Evolutionary conservation across 2,329 filamentous ascomycete genomes (phyloP).

Genomic region (Sarocladium oryzae): DNA sequence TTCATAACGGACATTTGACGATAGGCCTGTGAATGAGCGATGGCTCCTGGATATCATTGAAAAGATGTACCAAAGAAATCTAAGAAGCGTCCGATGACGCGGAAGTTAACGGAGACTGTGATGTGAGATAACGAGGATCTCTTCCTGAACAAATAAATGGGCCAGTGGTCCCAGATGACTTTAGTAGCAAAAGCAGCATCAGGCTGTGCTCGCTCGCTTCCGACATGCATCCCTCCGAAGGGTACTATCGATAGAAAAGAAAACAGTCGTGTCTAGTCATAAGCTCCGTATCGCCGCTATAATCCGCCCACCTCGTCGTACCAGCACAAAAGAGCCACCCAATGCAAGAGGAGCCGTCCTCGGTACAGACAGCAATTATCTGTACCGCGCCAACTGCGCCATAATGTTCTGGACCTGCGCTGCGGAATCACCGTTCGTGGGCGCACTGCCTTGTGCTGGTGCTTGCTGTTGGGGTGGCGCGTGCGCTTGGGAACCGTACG

Average conservation of each 20-base stretch:
- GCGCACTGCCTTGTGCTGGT: conserved; percentile 14
- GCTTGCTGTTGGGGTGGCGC: conserved; percentile 16
- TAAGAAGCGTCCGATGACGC: too few relatives aligned
- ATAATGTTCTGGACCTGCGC: conserved; percentile 67
- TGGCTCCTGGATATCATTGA: background rate
- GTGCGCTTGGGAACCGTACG: conserved; percentile 24
- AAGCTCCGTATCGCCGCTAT: background rate
- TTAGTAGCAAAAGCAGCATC: background rate
- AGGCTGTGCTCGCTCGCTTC: background rate
- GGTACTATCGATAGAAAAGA: background rate
- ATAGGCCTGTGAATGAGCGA: background rate
- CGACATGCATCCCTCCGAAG: background rate
- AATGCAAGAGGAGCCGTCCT: background rate
- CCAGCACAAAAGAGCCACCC: background rate
- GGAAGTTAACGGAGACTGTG: too few relatives aligned
- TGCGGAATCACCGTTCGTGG: conserved; percentile 28
- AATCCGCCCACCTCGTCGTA: background rate
- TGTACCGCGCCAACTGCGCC: conserved; percentile 46
- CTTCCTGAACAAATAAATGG: too few relatives aligned
- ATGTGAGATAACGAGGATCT: too few relatives aligned
- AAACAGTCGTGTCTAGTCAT: background rate
- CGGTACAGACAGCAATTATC: background rate
- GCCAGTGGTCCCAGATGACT: too few relatives aligned
- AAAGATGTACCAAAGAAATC: too few relatives aligned
- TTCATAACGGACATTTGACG: background rate